These are phyloP conservation scores for Stylosanthes scabra DNA, from an alignment of 331 rosid species.

Conservation along the genomic window DNA sequence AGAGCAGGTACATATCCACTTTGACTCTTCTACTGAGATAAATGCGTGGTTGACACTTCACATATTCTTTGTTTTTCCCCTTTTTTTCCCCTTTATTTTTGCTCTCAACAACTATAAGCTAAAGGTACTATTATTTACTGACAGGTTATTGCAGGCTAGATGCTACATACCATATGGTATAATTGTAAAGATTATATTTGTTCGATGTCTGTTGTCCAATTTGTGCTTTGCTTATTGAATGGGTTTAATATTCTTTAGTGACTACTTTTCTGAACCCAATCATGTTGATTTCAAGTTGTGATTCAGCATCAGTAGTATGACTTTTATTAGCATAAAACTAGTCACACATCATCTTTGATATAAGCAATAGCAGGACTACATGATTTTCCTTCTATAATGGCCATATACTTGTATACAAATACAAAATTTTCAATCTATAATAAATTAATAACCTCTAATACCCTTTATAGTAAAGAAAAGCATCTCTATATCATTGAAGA, in stretches of 20 bases:
- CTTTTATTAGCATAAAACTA: constrained; percentile 6
- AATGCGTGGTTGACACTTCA: neutral
- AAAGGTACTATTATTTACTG: constrained; percentile 20
- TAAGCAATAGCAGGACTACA: neutral
- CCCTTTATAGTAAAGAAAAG: constrained; percentile 12
- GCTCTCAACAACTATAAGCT: neutral
- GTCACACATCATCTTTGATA: constrained; percentile 18
- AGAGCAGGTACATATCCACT: neutral
- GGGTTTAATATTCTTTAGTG: constrained; percentile 4
- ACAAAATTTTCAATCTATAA: neutral
- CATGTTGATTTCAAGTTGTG: constrained; percentile 13
- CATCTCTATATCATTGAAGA: neutral
- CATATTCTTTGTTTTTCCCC: neutral
- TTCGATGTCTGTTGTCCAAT: neutral
- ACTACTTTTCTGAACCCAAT: constrained; percentile 9
- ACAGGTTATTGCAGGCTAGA: constrained; percentile 28
- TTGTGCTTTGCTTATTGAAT: constrained; percentile 20
- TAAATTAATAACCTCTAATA: constrained; percentile 20
- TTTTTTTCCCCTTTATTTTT: neutral
- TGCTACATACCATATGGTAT: neutral
- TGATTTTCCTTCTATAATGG: constrained; percentile 16
- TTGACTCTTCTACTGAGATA: constrained; percentile 23
- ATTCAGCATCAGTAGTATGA: constrained; percentile 1
- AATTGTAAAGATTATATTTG: constrained; percentile 11
- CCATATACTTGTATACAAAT: constrained; percentile 16